Evolutionary conservation across 345 rosid species (phyloP).

Genomic region (Moricandia moricandioides): DNA sequence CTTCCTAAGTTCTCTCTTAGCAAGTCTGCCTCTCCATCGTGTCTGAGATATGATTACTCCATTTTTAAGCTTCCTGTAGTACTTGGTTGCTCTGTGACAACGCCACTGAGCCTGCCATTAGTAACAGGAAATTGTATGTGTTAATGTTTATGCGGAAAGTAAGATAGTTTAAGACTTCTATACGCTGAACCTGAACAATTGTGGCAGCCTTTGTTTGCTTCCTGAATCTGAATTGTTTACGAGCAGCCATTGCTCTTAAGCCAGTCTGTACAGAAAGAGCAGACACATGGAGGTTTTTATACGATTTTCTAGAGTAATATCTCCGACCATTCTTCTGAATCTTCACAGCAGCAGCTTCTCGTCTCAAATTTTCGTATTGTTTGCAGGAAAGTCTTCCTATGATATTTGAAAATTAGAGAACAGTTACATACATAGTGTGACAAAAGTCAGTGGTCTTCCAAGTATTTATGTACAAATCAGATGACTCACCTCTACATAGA

Average conservation of each 20-base stretch:
- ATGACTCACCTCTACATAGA: no score
- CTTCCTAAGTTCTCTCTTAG: slow-evolving; percentile 61
- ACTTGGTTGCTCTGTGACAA: slow-evolving; percentile 50
- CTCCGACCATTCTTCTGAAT: slow-evolving; percentile 63
- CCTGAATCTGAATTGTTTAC: slow-evolving; percentile 58
- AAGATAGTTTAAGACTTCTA: background rate
- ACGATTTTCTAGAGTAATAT: slow-evolving; percentile 49
- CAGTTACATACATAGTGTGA: background rate
- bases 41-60: slow-evolving; percentile 61
- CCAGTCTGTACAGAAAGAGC: slow-evolving; percentile 63
- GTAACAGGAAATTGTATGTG: background rate
- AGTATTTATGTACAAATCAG: background rate
- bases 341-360: slow-evolving; percentile 65
- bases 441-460: background rate
- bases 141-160: background rate
- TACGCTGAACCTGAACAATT: slow-evolving; percentile 63
- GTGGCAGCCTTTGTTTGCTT: slow-evolving; percentile 66
- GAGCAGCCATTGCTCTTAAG: slow-evolving; percentile 66
- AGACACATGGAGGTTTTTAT: slow-evolving; percentile 50
- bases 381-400: slow-evolving; percentile 69
- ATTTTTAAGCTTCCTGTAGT: slow-evolving; percentile 62
- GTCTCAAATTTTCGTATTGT: slow-evolving; percentile 41
- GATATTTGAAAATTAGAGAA: background rate
- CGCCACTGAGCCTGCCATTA: slow-evolving; percentile 65
- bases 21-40: slow-evolving; percentile 78